A percentile compares a stretch with the other conserved stretches of the same genome.
Evolutionary conservation across 164 flowering plant genomes (phyloP).

Genomic region (Vitis rotundifolia): DNA sequence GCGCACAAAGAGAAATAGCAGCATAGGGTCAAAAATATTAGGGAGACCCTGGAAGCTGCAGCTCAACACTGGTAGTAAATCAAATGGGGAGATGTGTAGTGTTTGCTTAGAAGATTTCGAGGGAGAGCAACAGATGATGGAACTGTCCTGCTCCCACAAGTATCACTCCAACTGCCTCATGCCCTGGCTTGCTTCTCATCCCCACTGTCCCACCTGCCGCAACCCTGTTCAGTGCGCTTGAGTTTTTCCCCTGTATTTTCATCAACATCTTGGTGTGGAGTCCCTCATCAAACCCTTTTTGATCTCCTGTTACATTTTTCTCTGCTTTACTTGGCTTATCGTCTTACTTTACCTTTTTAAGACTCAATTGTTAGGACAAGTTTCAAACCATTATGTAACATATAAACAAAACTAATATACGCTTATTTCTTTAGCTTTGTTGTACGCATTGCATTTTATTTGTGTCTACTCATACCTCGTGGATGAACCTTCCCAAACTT

Average conservation of each 20-base stretch:
- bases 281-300: no score
- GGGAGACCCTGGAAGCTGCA: not conserved
- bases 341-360: no score
- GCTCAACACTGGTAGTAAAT: constrained; percentile 9
- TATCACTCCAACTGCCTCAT: constrained; percentile 32
- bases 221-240: constrained; percentile 11
- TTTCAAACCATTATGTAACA: no score
- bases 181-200: constrained; percentile 36
- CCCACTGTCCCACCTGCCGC: constrained; percentile 37
- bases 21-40: not conserved
- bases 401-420: no score
- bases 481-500: no score
- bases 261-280: no score
- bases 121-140: constrained; percentile 15
- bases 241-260: not conserved
- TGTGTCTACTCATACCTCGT: no score
- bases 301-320: no score
- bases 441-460: no score
- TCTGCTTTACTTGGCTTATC: no score
- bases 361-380: no score
- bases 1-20: not conserved
- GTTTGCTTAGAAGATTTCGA: constrained; percentile 34
- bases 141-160: constrained; percentile 32
- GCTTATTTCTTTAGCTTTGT: no score
- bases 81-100: constrained; percentile 23